Evolutionary conservation across 805 yeast genomes (phyloP).

Genomic region (Kregervanrija pseudodelftensis): DNA sequence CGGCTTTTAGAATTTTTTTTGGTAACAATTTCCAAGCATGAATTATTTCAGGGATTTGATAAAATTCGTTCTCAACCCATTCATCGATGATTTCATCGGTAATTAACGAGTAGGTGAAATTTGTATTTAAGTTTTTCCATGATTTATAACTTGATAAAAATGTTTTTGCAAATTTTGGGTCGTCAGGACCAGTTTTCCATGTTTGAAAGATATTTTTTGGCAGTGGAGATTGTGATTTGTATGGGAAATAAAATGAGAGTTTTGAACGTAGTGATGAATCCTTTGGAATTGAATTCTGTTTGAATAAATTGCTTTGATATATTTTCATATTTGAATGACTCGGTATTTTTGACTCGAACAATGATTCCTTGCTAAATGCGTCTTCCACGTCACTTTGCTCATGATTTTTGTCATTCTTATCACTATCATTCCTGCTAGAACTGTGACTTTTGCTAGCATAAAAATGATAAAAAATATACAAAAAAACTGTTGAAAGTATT

Average conservation of each 20-base stretch:
- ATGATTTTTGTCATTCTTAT: no score
- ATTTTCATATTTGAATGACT: constrained; percentile 4
- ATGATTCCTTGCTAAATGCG: no score
- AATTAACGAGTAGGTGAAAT: constrained; percentile 63
- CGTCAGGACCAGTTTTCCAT: constrained; percentile 68
- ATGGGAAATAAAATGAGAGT: constrained; percentile 67
- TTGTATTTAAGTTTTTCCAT: constrained; percentile 62
- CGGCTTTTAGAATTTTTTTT: constrained; percentile 77
- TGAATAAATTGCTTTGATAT: constrained; percentile 1
- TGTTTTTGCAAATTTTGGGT: constrained; percentile 46
- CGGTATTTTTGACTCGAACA: no score
- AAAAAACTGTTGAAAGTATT: no score
- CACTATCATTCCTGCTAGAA: no score
- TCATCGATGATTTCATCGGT: constrained; percentile 56
- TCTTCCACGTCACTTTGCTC: no score
- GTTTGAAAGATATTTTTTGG: constrained; percentile 91
- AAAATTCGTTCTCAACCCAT: constrained; percentile 50
- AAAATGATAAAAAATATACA: no score
- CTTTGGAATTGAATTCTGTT: constrained; percentile 12
- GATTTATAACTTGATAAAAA: constrained; percentile 44
- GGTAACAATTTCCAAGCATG: constrained; percentile 77
- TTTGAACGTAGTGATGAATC: constrained; percentile 41
- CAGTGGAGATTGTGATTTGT: constrained; percentile 53
- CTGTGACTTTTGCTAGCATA: no score
- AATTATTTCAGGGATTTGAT: constrained; percentile 67